Evolutionary conservation across 2,329 filamentous ascomycete genomes (phyloP), one percentile per base, ranked within the genome.

Genomic region (Fusarium neocosmosporiellum): DNA sequence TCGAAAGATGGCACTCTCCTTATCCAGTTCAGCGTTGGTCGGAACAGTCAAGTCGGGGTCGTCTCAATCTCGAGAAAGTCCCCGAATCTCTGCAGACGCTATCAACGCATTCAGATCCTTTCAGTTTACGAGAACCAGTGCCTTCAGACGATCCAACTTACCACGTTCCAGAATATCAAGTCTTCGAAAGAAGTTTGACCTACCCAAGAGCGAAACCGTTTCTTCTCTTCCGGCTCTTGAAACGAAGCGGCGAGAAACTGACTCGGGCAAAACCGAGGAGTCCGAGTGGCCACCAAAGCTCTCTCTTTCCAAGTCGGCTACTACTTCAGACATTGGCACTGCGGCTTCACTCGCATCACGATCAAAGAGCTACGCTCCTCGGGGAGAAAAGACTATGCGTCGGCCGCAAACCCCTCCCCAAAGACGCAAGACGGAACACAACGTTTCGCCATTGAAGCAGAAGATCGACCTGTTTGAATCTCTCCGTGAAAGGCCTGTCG

Each of bases 381-480:
- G 48, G n/a, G 60, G 41, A 20, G 64, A 41, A 0, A 5, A n/a
- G 8, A 13, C 39, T 13, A n/a, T 37, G 8, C 48, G 37, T 10
- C 27, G 31, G 22, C 65, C 69, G 6, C 55, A 43, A 27, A 62
- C 67, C 22, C 57, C 59, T 8, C 24, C 43, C 18, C 29, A 18
- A 10, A 67, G 60, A 10, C 61, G 60, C 18, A 61, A 46, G 11
- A 66, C 63, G 3, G 55, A 69, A 37, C 69, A 71, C 29, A 24
- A 41, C 1, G n/a, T 57, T n/a, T 76, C 76, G 9, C 73, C 75
- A 7, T 48, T 78, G 50, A 77, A 73, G 53, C 74, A 81, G n/a
- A 79, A 73, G 41, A 81, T 81, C 24, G 70, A 73, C 5, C 65
- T 81, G 10, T 81, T 80, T 57, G 79, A 81, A 48, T 76, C 75